Conservation (phyloP, 768 basidiomycete genomes). For the Chiua virens region DNA sequence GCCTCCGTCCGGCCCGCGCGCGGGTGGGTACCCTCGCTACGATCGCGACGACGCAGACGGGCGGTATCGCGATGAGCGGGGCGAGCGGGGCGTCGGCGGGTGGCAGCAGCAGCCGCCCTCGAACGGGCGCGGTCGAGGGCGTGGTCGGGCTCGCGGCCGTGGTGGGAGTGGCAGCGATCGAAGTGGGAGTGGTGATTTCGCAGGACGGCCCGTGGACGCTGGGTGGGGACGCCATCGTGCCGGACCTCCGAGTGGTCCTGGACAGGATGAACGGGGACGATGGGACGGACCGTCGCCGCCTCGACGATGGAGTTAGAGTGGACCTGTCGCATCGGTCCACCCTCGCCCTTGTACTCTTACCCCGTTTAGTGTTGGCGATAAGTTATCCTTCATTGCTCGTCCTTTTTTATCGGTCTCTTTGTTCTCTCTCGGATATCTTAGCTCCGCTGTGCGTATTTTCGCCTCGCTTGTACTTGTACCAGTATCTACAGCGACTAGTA, state of each 20-base stretch:
- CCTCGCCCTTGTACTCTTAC: background rate
- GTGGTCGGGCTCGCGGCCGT: slow-evolving; percentile 29
- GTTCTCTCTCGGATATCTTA: slow-evolving; percentile 9
- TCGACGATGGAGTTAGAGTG: slow-evolving; percentile 24
- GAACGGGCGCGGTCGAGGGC: slow-evolving; percentile 32
- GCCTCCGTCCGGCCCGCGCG: slow-evolving; percentile 27
- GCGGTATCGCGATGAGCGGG: slow-evolving; percentile 32
- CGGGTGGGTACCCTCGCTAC: slow-evolving; percentile 28
- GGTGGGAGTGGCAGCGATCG: slow-evolving; percentile 16
- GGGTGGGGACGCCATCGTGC: slow-evolving; percentile 32
- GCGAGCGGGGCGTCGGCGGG: slow-evolving; percentile 29
- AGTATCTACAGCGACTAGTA: slow-evolving; percentile 7
- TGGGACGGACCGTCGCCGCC: slow-evolving; percentile 30
- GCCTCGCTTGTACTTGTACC: slow-evolving; percentile 15
- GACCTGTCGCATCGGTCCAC: background rate
- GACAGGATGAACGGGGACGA: slow-evolving; percentile 22
- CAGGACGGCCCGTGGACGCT: slow-evolving; percentile 45
- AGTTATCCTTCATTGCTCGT: slow-evolving; percentile 25
- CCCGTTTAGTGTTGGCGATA: slow-evolving; percentile 12
- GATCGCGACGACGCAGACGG: slow-evolving; percentile 27
- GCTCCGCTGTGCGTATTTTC: background rate
- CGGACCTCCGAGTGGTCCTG: slow-evolving; percentile 24
- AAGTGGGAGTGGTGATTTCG: slow-evolving; percentile 22
- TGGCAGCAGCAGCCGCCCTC: slow-evolving; percentile 25
- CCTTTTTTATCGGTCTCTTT: background rate